phyloP scores from a whole-genome alignment of 2,329 filamentous ascomycete genomes.

The Talaromyces pinophilus region DNA sequence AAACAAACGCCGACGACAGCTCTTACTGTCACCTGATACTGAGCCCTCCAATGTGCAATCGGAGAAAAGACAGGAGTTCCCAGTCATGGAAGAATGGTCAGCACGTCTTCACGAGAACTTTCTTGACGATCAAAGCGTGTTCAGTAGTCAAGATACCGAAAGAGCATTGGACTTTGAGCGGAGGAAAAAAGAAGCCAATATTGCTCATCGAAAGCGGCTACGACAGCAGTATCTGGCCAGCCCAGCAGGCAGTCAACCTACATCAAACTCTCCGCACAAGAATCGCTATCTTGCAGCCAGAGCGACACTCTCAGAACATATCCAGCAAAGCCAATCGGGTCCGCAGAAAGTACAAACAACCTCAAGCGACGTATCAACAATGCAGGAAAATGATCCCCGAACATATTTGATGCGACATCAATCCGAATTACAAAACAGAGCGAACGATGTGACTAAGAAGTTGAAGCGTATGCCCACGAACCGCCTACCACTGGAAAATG shows the following conservation, averaged over 20 bases:
- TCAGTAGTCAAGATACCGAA: conserved; percentile 19
- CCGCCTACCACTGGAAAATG: conserved; percentile 36
- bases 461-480: conserved; percentile 27
- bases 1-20: background rate
- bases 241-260: conserved; percentile 12
- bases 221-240: conserved; percentile 9
- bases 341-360: background rate
- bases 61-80: conserved; percentile 26
- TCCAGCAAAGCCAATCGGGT: conserved; percentile 4
- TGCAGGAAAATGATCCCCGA: conserved; percentile 34
- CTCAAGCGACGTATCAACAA: background rate
- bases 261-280: conserved; percentile 32
- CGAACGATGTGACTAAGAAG: conserved; percentile 16
- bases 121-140: background rate
- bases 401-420: conserved; percentile 34
- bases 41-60: background rate
- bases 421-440: conserved; percentile 2
- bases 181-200: conserved; percentile 39
- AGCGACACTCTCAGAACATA: conserved; percentile 27
- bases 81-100: conserved; percentile 31
- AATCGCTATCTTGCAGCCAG: conserved; percentile 37
- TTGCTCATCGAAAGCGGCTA: conserved; percentile 30
- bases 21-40: conserved; percentile 1
- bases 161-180: conserved; percentile 42
- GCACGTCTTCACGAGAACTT: conserved; percentile 27